Percentiles rank a stretch among this genome's conserved stretches.
phyloP scores from a whole-genome alignment of 257 asterid species.

The Capsicum pubescens region DNA sequence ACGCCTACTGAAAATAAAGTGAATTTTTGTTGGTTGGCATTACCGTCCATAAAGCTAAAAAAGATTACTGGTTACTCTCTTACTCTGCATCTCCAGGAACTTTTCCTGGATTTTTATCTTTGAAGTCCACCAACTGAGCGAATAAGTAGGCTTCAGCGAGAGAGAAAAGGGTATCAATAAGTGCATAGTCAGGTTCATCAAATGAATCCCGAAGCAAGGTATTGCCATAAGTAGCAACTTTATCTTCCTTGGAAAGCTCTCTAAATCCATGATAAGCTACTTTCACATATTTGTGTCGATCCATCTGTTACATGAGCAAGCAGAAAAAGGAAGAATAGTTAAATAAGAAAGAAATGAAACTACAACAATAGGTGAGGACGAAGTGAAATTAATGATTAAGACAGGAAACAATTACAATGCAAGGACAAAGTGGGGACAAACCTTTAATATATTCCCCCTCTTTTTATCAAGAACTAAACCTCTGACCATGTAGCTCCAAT shows the following conservation, averaged over 20 bases:
- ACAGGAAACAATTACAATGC: slow-evolving; percentile 7
- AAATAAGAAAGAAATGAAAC: slow-evolving; percentile 20
- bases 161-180: slow-evolving; percentile 92
- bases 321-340: background rate
- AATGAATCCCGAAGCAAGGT: slow-evolving; percentile 80
- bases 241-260: slow-evolving; percentile 89
- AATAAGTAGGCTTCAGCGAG: slow-evolving; percentile 95
- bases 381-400: background rate
- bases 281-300: slow-evolving; percentile 93
- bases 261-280: slow-evolving; percentile 95
- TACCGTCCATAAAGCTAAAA: background rate
- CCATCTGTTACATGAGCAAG: slow-evolving; percentile 67
- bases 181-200: slow-evolving; percentile 95
- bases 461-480: slow-evolving; percentile 95
- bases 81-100: slow-evolving; percentile 70
- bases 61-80: slow-evolving; percentile 44
- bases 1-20: too few species aligned
- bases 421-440: slow-evolving; percentile 41
- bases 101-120: slow-evolving; percentile 88
- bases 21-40: too few species aligned
- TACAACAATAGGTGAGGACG: background rate
- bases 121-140: slow-evolving; percentile 96
- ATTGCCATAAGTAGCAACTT: slow-evolving; percentile 86
- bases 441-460: slow-evolving; percentile 96
- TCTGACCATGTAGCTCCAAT: slow-evolving; percentile 97